A percentile compares a stretch with the other conserved stretches of the same genome.
Evolutionary conservation across 2,329 filamentous ascomycete species (phyloP).

Genomic region (Alternaria solani): DNA sequence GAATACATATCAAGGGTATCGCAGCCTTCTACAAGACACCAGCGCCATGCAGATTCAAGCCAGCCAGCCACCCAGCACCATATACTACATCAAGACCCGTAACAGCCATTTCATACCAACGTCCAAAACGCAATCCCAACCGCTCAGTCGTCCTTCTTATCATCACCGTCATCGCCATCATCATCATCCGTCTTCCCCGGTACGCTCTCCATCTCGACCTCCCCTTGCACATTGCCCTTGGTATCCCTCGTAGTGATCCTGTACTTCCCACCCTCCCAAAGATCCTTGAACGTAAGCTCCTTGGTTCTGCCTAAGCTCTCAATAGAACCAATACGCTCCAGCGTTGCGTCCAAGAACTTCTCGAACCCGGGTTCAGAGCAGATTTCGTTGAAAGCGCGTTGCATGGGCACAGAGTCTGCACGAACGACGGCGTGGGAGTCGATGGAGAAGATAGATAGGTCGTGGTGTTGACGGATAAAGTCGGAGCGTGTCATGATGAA

Average conservation of each 20-base stretch:
- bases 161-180: slow-evolving; percentile 27
- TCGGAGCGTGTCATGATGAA: slow-evolving; percentile 96
- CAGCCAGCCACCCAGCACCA: background rate
- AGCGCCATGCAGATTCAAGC: background rate
- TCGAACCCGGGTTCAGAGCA: slow-evolving; percentile 80
- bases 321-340: slow-evolving; percentile 88
- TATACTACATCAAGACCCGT: background rate
- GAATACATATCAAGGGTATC: slow-evolving; percentile 3
- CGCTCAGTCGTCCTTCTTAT: slow-evolving; percentile 1
- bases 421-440: slow-evolving; percentile 86
- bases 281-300: slow-evolving; percentile 93
- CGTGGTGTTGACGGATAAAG: slow-evolving; percentile 92
- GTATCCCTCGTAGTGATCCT: slow-evolving; percentile 41
- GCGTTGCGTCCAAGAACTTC: slow-evolving; percentile 79
- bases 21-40: background rate
- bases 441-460: slow-evolving; percentile 94
- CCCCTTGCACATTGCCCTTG: slow-evolving; percentile 39
- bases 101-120: background rate
- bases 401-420: slow-evolving; percentile 96
- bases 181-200: slow-evolving; percentile 39
- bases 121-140: background rate
- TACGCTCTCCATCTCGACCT: slow-evolving; percentile 46
- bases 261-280: slow-evolving; percentile 85
- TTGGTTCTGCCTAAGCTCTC: slow-evolving; percentile 93
- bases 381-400: slow-evolving; percentile 86